Conservation (phyloP, 2,329 filamentous ascomycete genomes). For the Fusarium sororula region DNA sequence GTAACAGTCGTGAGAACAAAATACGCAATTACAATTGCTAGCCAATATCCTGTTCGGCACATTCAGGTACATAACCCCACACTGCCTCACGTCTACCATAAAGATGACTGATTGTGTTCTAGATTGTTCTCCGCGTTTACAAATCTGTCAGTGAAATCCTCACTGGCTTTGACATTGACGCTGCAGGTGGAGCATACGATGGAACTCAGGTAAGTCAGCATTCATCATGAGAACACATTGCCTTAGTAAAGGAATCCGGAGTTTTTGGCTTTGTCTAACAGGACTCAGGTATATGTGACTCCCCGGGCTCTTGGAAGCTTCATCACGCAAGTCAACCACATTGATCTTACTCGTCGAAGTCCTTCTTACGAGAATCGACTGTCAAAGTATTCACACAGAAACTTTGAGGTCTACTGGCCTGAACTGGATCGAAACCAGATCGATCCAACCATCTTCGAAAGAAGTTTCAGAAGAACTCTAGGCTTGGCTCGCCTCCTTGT, state of each 20-base stretch:
- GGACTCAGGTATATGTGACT: constrained; percentile 75
- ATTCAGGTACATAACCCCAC: constrained; percentile 61
- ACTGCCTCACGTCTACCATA: background rate
- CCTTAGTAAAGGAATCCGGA: background rate
- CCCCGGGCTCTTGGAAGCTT: constrained; percentile 81
- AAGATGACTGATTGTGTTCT: constrained; percentile 8
- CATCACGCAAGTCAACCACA: constrained; percentile 82
- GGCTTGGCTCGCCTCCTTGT: constrained; percentile 83
- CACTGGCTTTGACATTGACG: constrained; percentile 89
- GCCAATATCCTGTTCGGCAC: constrained; percentile 84
- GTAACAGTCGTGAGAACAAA: constrained; percentile 87
- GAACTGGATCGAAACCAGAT: constrained; percentile 77
- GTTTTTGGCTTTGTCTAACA: background rate
- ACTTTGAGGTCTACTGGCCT: constrained; percentile 86
- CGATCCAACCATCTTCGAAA: constrained; percentile 87
- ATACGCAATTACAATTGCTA: constrained; percentile 86
- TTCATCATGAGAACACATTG: background rate
- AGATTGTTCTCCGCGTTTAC: constrained; percentile 88
- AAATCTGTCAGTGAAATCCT: constrained; percentile 85
- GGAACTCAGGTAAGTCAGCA: constrained; percentile 72
- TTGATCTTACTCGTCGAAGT: constrained; percentile 81
- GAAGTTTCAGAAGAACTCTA: constrained; percentile 78
- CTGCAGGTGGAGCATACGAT: constrained; percentile 82
- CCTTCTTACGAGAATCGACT: constrained; percentile 89
- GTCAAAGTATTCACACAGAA: constrained; percentile 84